A percentile compares a stretch with the other conserved stretches of the same genome.
Evolutionary conservation across 2,329 filamentous ascomycete species (phyloP).

Genomic region (Xylariaceae sp.): DNA sequence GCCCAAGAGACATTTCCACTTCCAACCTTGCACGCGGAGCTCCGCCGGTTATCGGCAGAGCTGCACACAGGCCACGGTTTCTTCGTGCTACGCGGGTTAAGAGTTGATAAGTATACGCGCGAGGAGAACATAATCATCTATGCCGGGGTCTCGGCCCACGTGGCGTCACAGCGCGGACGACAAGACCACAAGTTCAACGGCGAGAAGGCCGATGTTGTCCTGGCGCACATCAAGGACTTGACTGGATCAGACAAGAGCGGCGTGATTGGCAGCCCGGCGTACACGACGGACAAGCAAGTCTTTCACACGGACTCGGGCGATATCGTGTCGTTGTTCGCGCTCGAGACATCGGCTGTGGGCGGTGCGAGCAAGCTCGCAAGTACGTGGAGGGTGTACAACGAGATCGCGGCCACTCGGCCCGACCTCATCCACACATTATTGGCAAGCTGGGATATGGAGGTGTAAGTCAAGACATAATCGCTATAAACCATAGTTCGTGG

Average conservation of each 20-base stretch:
- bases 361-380: slow-evolving; percentile 65
- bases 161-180: slow-evolving; percentile 59
- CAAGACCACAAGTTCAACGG: slow-evolving; percentile 57
- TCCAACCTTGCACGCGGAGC: slow-evolving; percentile 54
- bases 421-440: slow-evolving; percentile 65
- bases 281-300: slow-evolving; percentile 34
- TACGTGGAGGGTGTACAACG: slow-evolving; percentile 67
- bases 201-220: slow-evolving; percentile 57
- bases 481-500: slow-evolving; percentile 48
- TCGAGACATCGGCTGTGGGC: slow-evolving; percentile 59
- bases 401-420: slow-evolving; percentile 63
- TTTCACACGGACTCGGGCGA: slow-evolving; percentile 67
- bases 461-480: slow-evolving; percentile 42
- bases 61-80: slow-evolving; percentile 66
- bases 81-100: slow-evolving; percentile 65
- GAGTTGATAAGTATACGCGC: slow-evolving; percentile 57
- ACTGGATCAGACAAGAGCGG: slow-evolving; percentile 40
- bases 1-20: slow-evolving; percentile 61
- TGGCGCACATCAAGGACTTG: slow-evolving; percentile 70
- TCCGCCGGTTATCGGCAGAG: slow-evolving; percentile 60
- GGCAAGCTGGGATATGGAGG: slow-evolving; percentile 57
- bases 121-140: slow-evolving; percentile 67
- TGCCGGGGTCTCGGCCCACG: slow-evolving; percentile 64
- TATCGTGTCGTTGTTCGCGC: slow-evolving; percentile 63
- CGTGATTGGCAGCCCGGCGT: slow-evolving; percentile 58